Percentiles rank a stretch among this genome's conserved stretches.
Conservation (phyloP, 2,329 filamentous ascomycete genomes). For the Neonectria ditissima region DNA sequence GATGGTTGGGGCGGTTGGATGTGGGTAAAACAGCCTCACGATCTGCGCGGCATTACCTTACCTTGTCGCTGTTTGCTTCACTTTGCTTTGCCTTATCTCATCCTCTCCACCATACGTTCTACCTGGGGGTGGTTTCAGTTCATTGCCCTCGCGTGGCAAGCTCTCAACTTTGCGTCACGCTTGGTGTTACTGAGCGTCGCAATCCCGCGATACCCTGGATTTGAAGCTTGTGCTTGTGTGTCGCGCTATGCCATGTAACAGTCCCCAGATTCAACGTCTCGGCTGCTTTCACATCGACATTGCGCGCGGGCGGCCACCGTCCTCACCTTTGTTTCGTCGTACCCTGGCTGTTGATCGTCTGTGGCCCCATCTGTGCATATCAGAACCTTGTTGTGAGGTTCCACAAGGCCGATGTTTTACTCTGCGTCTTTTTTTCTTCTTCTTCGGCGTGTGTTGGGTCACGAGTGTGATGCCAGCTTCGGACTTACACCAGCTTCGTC, state of each 20-base stretch:
- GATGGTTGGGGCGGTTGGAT: not conserved
- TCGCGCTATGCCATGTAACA: not conserved
- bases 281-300: not conserved
- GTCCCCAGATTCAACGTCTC: constrained; percentile 5
- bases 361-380: constrained; percentile 14
- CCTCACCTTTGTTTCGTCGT: constrained; percentile 11
- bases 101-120: not conserved
- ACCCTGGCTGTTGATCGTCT: constrained; percentile 8
- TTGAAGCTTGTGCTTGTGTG: constrained; percentile 6
- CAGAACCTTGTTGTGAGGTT: not conserved
- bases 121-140: not conserved
- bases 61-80: not conserved
- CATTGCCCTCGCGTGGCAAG: not conserved
- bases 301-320: not conserved
- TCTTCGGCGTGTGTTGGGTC: not conserved
- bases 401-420: not conserved
- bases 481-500: constrained; percentile 6
- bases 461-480: not conserved
- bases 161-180: not conserved
- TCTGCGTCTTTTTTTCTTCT: not conserved
- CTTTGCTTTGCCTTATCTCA: not conserved
- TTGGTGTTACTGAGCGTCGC: not conserved
- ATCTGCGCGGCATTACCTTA: not conserved
- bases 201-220: not conserved
- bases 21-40: not conserved